phyloP scores from a whole-genome alignment of 2,329 filamentous ascomycete genomes.

The Bimuria novae-zelandiae region DNA sequence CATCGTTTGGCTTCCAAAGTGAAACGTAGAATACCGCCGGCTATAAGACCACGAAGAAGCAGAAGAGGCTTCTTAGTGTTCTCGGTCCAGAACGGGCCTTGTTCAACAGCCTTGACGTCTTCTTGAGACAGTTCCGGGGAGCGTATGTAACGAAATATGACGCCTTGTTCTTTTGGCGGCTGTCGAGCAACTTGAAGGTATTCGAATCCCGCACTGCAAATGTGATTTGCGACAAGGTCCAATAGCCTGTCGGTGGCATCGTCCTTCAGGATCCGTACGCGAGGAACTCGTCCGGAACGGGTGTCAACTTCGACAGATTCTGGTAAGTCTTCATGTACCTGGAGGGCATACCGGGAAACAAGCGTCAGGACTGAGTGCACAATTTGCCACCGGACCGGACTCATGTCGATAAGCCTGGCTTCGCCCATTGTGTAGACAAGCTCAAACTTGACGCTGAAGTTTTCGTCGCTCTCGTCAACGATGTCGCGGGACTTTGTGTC shows the following conservation, averaged over 20 bases:
- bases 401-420: slow-evolving; percentile 57
- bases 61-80: slow-evolving; percentile 47
- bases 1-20: slow-evolving; percentile 63
- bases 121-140: slow-evolving; percentile 29
- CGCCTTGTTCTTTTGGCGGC: slow-evolving; percentile 29
- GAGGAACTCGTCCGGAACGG: slow-evolving; percentile 50
- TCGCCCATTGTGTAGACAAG: slow-evolving; percentile 66
- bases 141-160: slow-evolving; percentile 54
- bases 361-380: slow-evolving; percentile 59
- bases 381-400: slow-evolving; percentile 61
- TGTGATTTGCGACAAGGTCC: slow-evolving; percentile 27
- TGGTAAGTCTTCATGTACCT: slow-evolving; percentile 40
- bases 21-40: slow-evolving; percentile 59
- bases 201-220: slow-evolving; percentile 52
- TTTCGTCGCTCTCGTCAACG: slow-evolving; percentile 69
- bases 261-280: slow-evolving; percentile 53
- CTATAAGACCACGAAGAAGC: slow-evolving; percentile 61
- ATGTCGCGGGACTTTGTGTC: slow-evolving; percentile 57
- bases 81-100: slow-evolving; percentile 45
- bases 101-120: slow-evolving; percentile 33
- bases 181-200: slow-evolving; percentile 53
- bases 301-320: slow-evolving; percentile 51
- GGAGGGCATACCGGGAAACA: slow-evolving; percentile 40
- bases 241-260: slow-evolving; percentile 43
- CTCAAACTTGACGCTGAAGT: slow-evolving; percentile 64